Conservation (phyloP, 2,329 filamentous ascomycete species). For the Trichoderma gracile region DNA sequence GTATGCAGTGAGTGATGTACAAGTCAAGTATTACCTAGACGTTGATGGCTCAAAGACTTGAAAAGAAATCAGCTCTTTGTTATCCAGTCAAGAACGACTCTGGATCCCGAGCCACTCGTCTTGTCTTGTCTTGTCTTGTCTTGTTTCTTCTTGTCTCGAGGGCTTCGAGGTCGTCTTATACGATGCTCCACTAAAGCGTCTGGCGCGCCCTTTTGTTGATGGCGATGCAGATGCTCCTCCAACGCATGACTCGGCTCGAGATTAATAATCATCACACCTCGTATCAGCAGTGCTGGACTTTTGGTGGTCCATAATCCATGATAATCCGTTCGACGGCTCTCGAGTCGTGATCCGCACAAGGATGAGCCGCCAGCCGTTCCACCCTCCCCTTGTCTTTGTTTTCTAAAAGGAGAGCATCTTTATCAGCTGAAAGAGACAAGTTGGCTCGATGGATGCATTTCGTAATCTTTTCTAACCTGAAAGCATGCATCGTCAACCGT, state of each 20-base stretch:
- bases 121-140: not conserved
- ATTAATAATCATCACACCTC: not conserved
- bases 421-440: not conserved
- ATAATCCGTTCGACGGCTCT: too few species aligned
- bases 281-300: not conserved
- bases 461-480: not conserved
- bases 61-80: too few species aligned
- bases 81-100: not conserved
- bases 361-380: not conserved
- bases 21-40: not conserved
- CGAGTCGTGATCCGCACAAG: too few species aligned
- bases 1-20: not conserved
- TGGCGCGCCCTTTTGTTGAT: constrained; percentile 1
- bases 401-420: not conserved
- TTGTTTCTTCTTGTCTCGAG: not conserved
- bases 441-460: not conserved
- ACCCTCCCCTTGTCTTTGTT: not conserved
- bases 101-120: not conserved
- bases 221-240: not conserved
- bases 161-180: not conserved
- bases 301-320: too few species aligned
- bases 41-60: too few species aligned
- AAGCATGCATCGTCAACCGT: not conserved
- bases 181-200: not conserved
- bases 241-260: not conserved